Evolutionary conservation across 2,329 filamentous ascomycete species (phyloP).

Genomic region (Penicillium sp.): DNA sequence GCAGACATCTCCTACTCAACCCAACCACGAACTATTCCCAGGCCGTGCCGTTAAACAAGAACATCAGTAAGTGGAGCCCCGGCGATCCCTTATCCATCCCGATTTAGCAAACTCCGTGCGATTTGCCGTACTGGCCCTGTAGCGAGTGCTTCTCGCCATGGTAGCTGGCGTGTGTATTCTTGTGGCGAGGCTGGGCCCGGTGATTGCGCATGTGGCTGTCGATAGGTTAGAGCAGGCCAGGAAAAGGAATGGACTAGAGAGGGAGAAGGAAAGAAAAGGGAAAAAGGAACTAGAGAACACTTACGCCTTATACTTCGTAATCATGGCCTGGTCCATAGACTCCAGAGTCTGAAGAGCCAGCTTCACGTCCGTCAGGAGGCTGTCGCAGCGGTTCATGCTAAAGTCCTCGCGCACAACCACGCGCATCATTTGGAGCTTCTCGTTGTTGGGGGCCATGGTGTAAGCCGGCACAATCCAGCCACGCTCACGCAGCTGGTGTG

Average conservation of each 20-base stretch:
- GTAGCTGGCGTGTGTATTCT: slow-evolving; percentile 57
- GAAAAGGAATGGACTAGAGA: background rate
- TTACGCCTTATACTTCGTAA: slow-evolving; percentile 71
- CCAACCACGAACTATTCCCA: too few species aligned
- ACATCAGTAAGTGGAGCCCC: too few species aligned
- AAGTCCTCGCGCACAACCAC: slow-evolving; percentile 95
- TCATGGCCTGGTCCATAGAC: slow-evolving; percentile 71
- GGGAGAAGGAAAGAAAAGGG: background rate
- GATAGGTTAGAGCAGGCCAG: slow-evolving; percentile 8
- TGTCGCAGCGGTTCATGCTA: slow-evolving; percentile 77
- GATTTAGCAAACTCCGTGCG: slow-evolving; percentile 83
- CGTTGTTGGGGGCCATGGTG: slow-evolving; percentile 90
- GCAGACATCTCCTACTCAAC: too few species aligned
- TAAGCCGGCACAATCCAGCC: slow-evolving; percentile 96
- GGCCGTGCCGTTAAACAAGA: too few species aligned
- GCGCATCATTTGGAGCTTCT: slow-evolving; percentile 85
- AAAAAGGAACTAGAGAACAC: slow-evolving; percentile 21
- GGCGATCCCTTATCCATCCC: too few species aligned
- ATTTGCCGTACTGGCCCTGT: slow-evolving; percentile 89
- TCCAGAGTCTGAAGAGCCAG: slow-evolving; percentile 73
- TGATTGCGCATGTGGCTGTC: slow-evolving; percentile 59
- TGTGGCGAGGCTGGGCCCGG: slow-evolving; percentile 57
- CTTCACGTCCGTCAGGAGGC: slow-evolving; percentile 77
- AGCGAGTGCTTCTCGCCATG: slow-evolving; percentile 81
- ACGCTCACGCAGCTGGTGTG: slow-evolving; percentile 82